Evolutionary conservation across 306 rosid genomes (phyloP), one percentile per base, ranked within the genome.

Genomic region (Heteromeles arbutifolia): DNA sequence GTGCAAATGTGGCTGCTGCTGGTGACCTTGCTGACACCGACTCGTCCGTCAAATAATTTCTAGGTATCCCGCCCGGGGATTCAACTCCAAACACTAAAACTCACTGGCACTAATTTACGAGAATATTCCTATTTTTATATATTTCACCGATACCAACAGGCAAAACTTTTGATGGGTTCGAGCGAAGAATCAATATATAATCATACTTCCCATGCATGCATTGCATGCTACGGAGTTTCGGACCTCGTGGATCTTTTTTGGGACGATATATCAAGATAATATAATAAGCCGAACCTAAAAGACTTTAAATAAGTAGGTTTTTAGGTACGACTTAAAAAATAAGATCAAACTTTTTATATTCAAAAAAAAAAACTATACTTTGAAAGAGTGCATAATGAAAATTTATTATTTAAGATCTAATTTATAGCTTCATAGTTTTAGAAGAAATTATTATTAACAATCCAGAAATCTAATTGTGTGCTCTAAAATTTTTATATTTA

Each of bases 1-100:
- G 68, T 77, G 80, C 34, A 10, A 25, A 50, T 70, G 48, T 58
- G 68, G 43, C 79, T 66, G 57, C 19, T 67, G 79, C 74, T 15
- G 50, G 59, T 34, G 15, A 58, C 72, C 22, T 66, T n/a, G 18
- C 28, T 67, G 65, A n/a, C 17, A 72, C n/a, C 44, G 66, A 56
- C 53, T 72, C 76, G 19, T 12, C 62, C n/a, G 29, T 41, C 66
- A 34, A 17, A 11, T 9, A 69, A n/a, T 32, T 72, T 22, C 32
- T 32, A 34, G 29, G 34, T 72, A n/a, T 65, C 31, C 37, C 32
- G 44, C 68, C 17, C 6, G 5, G 50, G 3, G 12, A 19, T 50
- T 50, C 54, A 50, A 50, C 54, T 15, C 54, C 21, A 50, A 50
- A 50, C 21, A 17, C 54, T 15, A 50, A 15, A 50, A 15, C 54